Conservation (phyloP, 139 green algal genomes). For the Closterium sp. region DNA sequence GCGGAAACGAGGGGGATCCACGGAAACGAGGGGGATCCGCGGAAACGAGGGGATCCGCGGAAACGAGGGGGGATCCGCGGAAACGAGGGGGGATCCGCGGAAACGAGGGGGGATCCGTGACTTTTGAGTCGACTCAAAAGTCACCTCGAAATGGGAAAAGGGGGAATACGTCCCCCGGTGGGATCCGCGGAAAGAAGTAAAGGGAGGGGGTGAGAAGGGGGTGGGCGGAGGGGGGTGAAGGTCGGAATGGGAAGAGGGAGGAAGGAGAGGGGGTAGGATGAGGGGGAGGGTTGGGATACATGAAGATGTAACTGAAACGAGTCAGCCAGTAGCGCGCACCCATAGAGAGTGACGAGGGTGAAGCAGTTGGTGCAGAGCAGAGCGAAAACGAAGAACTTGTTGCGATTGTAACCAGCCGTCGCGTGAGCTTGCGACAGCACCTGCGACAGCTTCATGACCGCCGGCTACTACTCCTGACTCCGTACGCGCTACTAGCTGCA, state of each 20-base stretch:
- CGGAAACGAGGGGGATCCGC: no score
- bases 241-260: not conserved
- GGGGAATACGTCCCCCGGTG: no score
- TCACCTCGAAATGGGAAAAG: no score
- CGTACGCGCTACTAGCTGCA: not conserved
- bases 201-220: not conserved
- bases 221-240: not conserved
- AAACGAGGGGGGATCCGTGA: no score
- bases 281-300: not conserved
- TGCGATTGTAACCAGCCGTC: not conserved
- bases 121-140: no score
- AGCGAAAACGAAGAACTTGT: not conserved
- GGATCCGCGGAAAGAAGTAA: no score
- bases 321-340: not conserved
- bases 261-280: not conserved
- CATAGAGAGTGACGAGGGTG: not conserved
- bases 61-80: no score
- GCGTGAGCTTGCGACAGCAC: not conserved
- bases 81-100: no score
- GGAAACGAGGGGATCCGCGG: no score
- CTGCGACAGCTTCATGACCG: not conserved
- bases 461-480: no score
- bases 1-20: no score
- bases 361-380: not conserved
- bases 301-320: not conserved